phyloP scores from a whole-genome alignment of 176 grass and related monocot genomes.

The Oryza glumipatula region DNA sequence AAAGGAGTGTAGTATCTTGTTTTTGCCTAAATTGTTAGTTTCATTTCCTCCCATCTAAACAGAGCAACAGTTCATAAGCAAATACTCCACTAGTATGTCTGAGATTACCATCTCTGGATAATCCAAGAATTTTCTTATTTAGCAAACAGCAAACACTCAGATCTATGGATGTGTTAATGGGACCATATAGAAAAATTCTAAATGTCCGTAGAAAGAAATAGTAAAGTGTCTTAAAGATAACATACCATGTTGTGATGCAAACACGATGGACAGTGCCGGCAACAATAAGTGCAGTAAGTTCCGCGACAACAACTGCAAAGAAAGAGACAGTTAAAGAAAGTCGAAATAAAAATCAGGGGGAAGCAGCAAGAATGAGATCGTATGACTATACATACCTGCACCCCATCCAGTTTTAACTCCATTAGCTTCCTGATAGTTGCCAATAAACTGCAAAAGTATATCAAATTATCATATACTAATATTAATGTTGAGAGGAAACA shows the following conservation, averaged over 20 bases:
- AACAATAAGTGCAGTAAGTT: conserved; percentile 88
- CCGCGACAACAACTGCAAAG: conserved; percentile 77
- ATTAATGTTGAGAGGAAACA: background rate
- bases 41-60: background rate
- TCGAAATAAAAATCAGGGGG: background rate
- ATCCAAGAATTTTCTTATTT: conserved; percentile 15
- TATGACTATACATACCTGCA: conserved; percentile 60
- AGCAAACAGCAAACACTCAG: conserved; percentile 18
- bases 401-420: conserved; percentile 96
- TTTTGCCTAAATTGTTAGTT: background rate
- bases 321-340: conserved; percentile 24
- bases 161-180: background rate
- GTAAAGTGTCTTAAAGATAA: conserved; percentile 2
- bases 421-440: conserved; percentile 89
- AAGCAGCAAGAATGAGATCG: conserved; percentile 36
- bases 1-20: background rate
- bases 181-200: conserved; percentile 21
- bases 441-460: conserved; percentile 75
- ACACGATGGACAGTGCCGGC: conserved; percentile 93
- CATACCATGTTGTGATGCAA: conserved; percentile 98
- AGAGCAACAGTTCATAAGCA: background rate
- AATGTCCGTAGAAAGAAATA: conserved; percentile 3
- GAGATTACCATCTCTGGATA: background rate
- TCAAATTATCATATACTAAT: conserved; percentile 36
- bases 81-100: conserved; percentile 8